Conservation (phyloP, 2,329 filamentous ascomycete genomes). For the Diplodia corticola region DNA sequence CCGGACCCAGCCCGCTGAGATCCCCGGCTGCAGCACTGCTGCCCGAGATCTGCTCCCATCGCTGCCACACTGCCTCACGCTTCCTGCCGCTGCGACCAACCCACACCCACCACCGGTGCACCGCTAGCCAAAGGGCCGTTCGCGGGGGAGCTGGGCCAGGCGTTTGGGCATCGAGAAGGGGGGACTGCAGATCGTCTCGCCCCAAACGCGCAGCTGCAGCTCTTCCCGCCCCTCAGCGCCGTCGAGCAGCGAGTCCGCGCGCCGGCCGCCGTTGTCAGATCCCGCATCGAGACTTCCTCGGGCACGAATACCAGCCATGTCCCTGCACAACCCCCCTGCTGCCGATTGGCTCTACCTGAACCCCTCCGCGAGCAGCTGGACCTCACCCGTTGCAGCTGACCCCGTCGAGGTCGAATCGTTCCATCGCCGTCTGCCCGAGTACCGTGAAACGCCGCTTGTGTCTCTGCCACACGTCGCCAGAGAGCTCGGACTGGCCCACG, state of each 20-base stretch:
- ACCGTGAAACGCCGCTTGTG: slow-evolving; percentile 57
- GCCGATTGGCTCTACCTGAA: slow-evolving; percentile 31
- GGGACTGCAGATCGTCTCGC: background rate
- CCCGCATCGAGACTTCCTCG: background rate
- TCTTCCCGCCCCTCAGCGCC: background rate
- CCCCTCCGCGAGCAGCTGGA: slow-evolving; percentile 31
- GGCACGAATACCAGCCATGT: background rate
- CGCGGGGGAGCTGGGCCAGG: background rate
- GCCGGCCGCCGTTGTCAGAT: background rate
- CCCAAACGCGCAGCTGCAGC: background rate
- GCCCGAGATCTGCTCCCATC: background rate
- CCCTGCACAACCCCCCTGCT: background rate
- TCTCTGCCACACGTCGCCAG: slow-evolving; percentile 56
- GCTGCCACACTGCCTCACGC: background rate
- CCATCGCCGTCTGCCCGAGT: slow-evolving; percentile 60
- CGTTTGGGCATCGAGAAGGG: slow-evolving; percentile 7
- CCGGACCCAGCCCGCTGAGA: background rate
- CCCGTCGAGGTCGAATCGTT: slow-evolving; percentile 44
- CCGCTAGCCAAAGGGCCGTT: background rate
- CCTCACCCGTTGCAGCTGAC: slow-evolving; percentile 18
- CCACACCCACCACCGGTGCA: too few relatives aligned
- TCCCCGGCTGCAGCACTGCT: background rate
- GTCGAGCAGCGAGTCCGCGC: too few relatives aligned
- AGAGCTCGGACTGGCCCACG: slow-evolving; percentile 48
- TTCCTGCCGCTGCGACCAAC: too few relatives aligned